Evolutionary conservation across 257 asterid species (phyloP).

Genomic region (Rehmannia glutinosa): DNA sequence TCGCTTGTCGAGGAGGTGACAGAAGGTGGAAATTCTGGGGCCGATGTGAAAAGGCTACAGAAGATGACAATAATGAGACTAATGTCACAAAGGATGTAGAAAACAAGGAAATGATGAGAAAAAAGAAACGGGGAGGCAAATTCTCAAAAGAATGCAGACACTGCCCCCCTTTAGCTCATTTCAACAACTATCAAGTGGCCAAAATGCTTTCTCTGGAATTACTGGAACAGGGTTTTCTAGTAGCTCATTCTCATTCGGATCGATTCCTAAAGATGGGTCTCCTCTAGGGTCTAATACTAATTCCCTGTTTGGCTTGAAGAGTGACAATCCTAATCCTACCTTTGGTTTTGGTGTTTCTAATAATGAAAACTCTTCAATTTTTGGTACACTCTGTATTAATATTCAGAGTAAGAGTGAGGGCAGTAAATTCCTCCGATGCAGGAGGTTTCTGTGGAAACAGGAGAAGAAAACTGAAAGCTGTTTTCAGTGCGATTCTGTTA

Average conservation of each 20-base stretch:
- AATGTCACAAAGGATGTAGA: constrained; percentile 29
- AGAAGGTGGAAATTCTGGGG: constrained; percentile 23
- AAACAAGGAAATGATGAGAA: constrained; percentile 27
- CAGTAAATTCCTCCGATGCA: constrained; percentile 52
- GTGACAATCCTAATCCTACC: too few relatives aligned
- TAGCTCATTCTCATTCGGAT: constrained; percentile 74
- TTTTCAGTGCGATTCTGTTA: constrained; percentile 69
- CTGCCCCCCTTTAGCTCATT: constrained; percentile 68
- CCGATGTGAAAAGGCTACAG: constrained; percentile 28
- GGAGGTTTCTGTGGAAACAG: constrained; percentile 62
- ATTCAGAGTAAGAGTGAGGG: constrained; percentile 34
- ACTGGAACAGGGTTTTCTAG: constrained; percentile 83
- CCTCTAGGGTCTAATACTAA: constrained; percentile 28
- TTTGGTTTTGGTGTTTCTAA: constrained; percentile 44
- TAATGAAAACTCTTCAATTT: constrained; percentile 43
- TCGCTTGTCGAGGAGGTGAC: constrained; percentile 19
- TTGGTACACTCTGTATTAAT: constrained; percentile 36
- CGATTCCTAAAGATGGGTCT: constrained; percentile 48
- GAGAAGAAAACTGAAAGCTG: constrained; percentile 69
- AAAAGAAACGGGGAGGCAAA: constrained; percentile 24
- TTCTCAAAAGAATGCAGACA: constrained; percentile 42
- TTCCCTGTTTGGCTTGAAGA: constrained; percentile 42
- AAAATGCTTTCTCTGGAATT: constrained; percentile 87
- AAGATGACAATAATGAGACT: constrained; percentile 23
- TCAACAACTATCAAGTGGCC: constrained; percentile 69